Conservation (phyloP, 176 grass and related monocot species). For the Oropetium thomaeum region DNA sequence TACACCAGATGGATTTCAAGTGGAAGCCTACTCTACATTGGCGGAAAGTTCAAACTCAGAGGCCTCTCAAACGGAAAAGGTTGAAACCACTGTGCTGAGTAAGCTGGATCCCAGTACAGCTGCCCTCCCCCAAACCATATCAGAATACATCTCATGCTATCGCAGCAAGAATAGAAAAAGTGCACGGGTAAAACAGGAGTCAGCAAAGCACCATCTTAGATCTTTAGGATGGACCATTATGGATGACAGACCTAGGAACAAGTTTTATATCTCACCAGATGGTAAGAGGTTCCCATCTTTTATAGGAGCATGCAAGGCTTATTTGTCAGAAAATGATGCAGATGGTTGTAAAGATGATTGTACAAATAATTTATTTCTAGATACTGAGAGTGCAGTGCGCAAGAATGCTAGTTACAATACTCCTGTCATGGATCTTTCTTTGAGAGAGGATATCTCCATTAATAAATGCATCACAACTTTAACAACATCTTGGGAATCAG, state of each 20-base stretch:
- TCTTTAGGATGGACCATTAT: slow-evolving; percentile 52
- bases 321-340: slow-evolving; percentile 19
- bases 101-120: slow-evolving; percentile 23
- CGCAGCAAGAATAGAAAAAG: slow-evolving; percentile 13
- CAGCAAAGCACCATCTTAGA: slow-evolving; percentile 46
- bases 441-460: slow-evolving; percentile 2
- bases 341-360: background rate
- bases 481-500: slow-evolving; percentile 38
- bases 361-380: slow-evolving; percentile 13
- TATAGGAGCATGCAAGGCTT: slow-evolving; percentile 56
- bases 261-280: slow-evolving; percentile 53
- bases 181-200: slow-evolving; percentile 35
- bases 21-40: background rate
- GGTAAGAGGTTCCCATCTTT: slow-evolving; percentile 53
- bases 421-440: slow-evolving; percentile 13
- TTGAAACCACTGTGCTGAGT: slow-evolving; percentile 25
- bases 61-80: background rate
- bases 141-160: slow-evolving; percentile 50
- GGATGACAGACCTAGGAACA: slow-evolving; percentile 33
- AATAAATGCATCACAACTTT: slow-evolving; percentile 3
- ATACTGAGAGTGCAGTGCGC: background rate
- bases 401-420: background rate
- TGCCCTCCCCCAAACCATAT: slow-evolving; percentile 23
- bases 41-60: slow-evolving; percentile 7
- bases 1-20: slow-evolving; percentile 10